Conservation (phyloP, 805 yeast species). For the Wickerhamomyces xylosicus region DNA sequence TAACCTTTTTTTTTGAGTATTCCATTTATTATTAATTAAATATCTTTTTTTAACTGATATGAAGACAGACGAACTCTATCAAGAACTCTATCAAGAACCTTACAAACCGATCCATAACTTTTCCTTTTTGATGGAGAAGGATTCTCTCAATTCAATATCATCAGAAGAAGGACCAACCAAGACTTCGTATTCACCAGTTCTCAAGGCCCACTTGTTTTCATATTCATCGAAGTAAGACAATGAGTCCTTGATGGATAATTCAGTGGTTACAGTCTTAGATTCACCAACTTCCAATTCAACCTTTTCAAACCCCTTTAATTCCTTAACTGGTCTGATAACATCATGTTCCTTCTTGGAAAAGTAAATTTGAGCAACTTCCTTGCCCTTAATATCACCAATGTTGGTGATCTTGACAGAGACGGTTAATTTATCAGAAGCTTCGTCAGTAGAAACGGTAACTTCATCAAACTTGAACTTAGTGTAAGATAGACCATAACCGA, state of each 20-base stretch:
- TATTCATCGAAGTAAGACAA: constrained; percentile 45
- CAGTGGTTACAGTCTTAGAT: constrained; percentile 25
- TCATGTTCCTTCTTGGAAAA: constrained; percentile 26
- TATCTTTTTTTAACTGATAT: too few species aligned
- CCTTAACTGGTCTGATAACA: constrained; percentile 43
- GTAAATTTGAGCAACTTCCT: constrained; percentile 48
- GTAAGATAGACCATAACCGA: constrained; percentile 56
- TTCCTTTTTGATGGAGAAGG: constrained; percentile 14
- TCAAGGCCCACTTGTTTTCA: constrained; percentile 38
- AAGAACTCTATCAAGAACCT: background rate
- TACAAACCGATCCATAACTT: constrained; percentile 17
- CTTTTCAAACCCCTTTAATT: constrained; percentile 49
- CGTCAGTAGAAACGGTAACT: constrained; percentile 23
- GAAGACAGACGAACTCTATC: too few species aligned
- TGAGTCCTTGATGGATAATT: constrained; percentile 35
- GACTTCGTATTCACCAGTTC: constrained; percentile 39
- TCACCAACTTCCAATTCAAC: constrained; percentile 35
- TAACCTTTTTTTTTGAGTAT: too few species aligned
- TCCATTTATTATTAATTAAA: too few species aligned
- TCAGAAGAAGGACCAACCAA: constrained; percentile 34
- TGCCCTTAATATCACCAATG: constrained; percentile 37
- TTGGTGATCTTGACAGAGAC: constrained; percentile 34
- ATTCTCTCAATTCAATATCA: constrained; percentile 17
- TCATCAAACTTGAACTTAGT: constrained; percentile 34
- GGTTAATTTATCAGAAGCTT: constrained; percentile 14